Evolutionary conservation across 169 alveolate genomes (phyloP).

Genomic region (Cyclospora cayetanensis): DNA sequence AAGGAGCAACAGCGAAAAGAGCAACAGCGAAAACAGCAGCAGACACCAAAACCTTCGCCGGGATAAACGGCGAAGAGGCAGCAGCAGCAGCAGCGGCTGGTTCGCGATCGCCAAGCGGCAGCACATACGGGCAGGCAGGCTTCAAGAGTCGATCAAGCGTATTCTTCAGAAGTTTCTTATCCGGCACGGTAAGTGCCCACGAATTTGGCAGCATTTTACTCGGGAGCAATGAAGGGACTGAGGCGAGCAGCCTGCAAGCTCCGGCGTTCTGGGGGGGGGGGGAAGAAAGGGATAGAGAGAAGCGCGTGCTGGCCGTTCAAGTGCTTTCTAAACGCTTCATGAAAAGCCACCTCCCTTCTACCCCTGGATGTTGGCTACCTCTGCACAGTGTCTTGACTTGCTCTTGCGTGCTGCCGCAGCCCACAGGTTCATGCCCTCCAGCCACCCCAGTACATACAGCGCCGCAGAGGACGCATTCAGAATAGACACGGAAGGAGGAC

Average conservation of each 20-base stretch:
- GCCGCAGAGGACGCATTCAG: not conserved
- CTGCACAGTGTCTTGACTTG: too few relatives aligned
- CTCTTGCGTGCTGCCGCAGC: constrained; percentile 38
- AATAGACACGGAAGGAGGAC: not conserved
- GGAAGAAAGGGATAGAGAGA: too few relatives aligned
- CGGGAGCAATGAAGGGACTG: too few relatives aligned
- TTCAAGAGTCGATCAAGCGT: not conserved
- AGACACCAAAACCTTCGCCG: too few relatives aligned
- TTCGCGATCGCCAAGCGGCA: not conserved
- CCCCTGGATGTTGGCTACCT: too few relatives aligned
- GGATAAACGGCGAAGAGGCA: too few relatives aligned
- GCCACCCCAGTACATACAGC: not conserved
- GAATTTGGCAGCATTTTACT: too few relatives aligned
- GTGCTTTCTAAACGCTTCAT: too few relatives aligned
- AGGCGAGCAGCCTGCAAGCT: too few relatives aligned
- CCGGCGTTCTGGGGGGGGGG: too few relatives aligned
- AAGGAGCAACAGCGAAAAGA: not conserved
- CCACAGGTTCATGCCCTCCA: not conserved
- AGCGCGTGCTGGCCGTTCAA: too few relatives aligned
- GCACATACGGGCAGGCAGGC: not conserved
- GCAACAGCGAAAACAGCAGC: not conserved
- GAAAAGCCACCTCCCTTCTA: too few relatives aligned
- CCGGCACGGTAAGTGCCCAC: not conserved
- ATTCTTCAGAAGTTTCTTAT: not conserved
- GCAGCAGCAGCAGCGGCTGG: constrained; percentile 42